A percentile compares a stretch with the other conserved stretches of the same genome.
Evolutionary conservation across 208 protist species (phyloP).

Genomic region (Leishmania braziliensis): DNA sequence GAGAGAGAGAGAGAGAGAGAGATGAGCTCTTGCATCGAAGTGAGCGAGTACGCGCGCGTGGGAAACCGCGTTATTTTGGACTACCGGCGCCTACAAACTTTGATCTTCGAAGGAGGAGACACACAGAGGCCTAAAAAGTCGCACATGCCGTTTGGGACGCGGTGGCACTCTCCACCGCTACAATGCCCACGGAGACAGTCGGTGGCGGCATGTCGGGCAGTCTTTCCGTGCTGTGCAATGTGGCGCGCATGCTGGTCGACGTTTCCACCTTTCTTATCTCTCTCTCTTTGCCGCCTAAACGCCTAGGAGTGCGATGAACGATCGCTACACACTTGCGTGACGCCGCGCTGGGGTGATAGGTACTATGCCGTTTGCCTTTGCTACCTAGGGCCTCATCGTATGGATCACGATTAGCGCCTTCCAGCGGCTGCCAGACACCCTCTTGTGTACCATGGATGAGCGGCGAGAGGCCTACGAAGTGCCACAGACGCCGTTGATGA

Average conservation of each 20-base stretch:
- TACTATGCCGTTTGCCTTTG: conserved; percentile 23
- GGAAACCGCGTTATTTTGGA: conserved; percentile 17
- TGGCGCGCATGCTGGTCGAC: conserved; percentile 18
- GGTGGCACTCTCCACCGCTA: conserved; percentile 10
- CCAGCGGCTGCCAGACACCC: conserved; percentile 16
- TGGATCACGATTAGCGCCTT: conserved; percentile 26
- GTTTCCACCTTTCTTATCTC: conserved; percentile 26
- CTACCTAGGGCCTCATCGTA: conserved; percentile 22
- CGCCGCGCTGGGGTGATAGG: conserved; percentile 24
- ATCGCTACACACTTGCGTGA: conserved; percentile 24
- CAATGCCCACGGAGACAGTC: conserved; percentile 25
- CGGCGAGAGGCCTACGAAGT: conserved; percentile 5
- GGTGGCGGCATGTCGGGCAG: conserved; percentile 22
- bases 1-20: background rate
- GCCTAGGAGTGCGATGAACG: conserved; percentile 9
- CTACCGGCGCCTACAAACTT: conserved; percentile 21
- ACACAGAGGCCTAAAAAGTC: background rate
- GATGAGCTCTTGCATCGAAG: background rate
- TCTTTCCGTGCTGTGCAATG: conserved; percentile 24
- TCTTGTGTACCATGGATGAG: conserved; percentile 14
- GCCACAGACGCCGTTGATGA: conserved; percentile 27
- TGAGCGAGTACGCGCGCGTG: conserved; percentile 13
- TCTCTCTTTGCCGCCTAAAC: conserved; percentile 26
- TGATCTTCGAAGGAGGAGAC: conserved; percentile 5
- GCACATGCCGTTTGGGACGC: conserved; percentile 14